Conservation (phyloP, 345 rosid genomes). For the Eutrema japonicum region DNA sequence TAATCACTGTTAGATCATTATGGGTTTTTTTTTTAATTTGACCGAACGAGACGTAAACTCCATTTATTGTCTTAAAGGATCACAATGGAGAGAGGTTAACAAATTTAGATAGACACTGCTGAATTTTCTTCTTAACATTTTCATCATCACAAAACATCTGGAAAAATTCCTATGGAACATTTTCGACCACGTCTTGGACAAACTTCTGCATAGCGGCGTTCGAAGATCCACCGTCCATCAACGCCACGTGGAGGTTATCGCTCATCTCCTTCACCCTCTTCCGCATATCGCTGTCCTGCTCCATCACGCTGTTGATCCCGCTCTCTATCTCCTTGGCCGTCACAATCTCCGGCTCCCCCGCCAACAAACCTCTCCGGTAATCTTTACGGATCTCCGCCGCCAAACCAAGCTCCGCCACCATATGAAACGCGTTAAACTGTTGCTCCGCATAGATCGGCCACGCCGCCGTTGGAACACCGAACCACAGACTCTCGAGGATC, state of each 20-base stretch:
- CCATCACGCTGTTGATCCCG: slow-evolving; percentile 50
- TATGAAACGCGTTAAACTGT: slow-evolving; percentile 56
- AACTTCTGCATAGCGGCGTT: slow-evolving; percentile 32
- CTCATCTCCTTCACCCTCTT: slow-evolving; percentile 43
- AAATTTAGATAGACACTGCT: neutral
- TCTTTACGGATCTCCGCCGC: slow-evolving; percentile 51
- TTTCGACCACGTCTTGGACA: slow-evolving; percentile 41
- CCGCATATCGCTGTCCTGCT: slow-evolving; percentile 37
- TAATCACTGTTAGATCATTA: neutral
- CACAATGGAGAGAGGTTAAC: neutral
- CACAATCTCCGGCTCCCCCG: slow-evolving; percentile 18
- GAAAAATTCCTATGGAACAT: neutral
- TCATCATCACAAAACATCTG: neutral
- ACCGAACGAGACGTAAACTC: neutral
- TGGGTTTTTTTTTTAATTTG: neutral
- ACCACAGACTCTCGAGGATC: slow-evolving; percentile 61
- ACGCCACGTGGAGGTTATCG: slow-evolving; percentile 40
- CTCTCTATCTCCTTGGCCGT: slow-evolving; percentile 49
- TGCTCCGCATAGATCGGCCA: slow-evolving; percentile 63
- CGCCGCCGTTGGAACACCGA: slow-evolving; percentile 54
- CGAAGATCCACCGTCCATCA: slow-evolving; percentile 53
- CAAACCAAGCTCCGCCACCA: slow-evolving; percentile 52
- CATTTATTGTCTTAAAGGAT: neutral
- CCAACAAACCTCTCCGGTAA: slow-evolving; percentile 19
- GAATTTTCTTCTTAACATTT: too few species aligned